Base-by-base conservation (phyloP, 352 stramenopile genomes). In the Phytophthora macrochlamydospora region DNA sequence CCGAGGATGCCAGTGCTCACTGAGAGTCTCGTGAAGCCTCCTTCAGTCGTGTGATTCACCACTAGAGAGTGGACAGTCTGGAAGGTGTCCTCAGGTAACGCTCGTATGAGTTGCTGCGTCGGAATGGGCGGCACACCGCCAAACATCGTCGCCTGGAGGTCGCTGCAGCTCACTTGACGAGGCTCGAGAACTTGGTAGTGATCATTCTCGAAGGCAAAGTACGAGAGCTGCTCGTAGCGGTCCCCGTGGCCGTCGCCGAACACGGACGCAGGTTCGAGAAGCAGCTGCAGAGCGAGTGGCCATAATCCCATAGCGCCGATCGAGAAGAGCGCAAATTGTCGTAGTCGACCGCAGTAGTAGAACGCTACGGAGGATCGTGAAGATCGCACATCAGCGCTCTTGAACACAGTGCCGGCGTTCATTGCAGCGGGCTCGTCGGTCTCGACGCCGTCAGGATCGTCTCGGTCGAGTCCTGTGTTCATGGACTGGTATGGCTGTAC, bases 241-340 rank as follows among this genome's bases (percentile, higher is more conserved):
- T 83, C 75, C 32, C 75, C 75, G 44, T 83, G 75, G 44, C 75
- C 75, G 28, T 83, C 71, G 29, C 75, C 75, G 37, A 83, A 78
- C 2, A 80, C 69, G 37, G 68, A 80, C 54, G 72, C 28, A 0
- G 75, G 75, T 1, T 64, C 53, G 24, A 76, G 30, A 1, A 76
- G 56, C 24, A 74, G 14, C 49, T 83, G 75, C 3, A 83, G 31
- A 2, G 62, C 29, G 2, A 80, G 59, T 12, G 71, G 75, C 71
- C 71, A 80, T 8, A 83, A 51, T 11, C 67, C 75, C 71, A 78
- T 78, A 13, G 50, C 66, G n/a, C 46, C 71, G 48, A 83, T 72
- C 5, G 62, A 59, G 13, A 76, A 38, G 12, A 83, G 59, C 4
- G 75, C 62, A 31, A 75, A 31, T 38, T 72, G 67, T 29, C 67